Evolutionary conservation across 2,329 filamentous ascomycete species (phyloP).

Genomic region (Arthrobotrys musiformis): DNA sequence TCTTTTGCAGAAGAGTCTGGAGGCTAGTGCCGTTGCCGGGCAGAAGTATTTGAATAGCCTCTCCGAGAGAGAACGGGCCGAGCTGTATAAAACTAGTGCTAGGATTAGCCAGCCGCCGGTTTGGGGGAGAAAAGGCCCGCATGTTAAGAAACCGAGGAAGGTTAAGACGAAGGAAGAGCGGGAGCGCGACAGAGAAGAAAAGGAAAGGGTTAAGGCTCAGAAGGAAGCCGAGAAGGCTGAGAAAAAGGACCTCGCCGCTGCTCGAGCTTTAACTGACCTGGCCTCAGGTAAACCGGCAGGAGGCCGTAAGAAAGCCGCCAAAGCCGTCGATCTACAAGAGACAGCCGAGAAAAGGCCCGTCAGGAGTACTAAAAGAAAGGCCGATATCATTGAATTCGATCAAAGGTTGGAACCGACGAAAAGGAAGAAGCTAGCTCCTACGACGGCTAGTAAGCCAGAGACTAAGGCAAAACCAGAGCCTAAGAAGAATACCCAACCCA

Average conservation of each 20-base stretch:
- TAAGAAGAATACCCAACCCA: neutral
- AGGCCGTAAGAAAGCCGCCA: neutral
- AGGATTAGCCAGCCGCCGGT: slow-evolving; percentile 45
- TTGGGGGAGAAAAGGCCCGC: slow-evolving; percentile 49
- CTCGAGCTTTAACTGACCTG: neutral
- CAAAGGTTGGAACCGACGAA: neutral
- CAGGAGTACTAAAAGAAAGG: slow-evolving; percentile 30
- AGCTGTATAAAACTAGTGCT: slow-evolving; percentile 29
- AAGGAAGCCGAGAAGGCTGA: slow-evolving; percentile 14
- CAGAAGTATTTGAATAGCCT: neutral
- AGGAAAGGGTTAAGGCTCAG: neutral
- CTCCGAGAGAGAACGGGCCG: slow-evolving; percentile 27
- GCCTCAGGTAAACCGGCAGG: neutral
- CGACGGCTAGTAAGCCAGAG: neutral
- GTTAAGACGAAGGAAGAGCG: slow-evolving; percentile 42
- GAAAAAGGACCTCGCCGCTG: neutral
- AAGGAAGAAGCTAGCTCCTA: neutral
- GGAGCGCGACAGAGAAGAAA: slow-evolving; percentile 12
- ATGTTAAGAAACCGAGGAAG: slow-evolving; percentile 43
- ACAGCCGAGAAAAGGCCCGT: neutral
- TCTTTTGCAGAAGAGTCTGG: slow-evolving; percentile 1
- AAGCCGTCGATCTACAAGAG: neutral
- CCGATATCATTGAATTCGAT: neutral
- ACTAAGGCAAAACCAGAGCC: neutral
- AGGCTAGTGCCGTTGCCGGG: neutral